A percentile compares a stretch with the other conserved stretches of the same genome.
Conservation (phyloP, 495 filamentous ascomycete genomes). For the Daldinia loculata region DNA sequence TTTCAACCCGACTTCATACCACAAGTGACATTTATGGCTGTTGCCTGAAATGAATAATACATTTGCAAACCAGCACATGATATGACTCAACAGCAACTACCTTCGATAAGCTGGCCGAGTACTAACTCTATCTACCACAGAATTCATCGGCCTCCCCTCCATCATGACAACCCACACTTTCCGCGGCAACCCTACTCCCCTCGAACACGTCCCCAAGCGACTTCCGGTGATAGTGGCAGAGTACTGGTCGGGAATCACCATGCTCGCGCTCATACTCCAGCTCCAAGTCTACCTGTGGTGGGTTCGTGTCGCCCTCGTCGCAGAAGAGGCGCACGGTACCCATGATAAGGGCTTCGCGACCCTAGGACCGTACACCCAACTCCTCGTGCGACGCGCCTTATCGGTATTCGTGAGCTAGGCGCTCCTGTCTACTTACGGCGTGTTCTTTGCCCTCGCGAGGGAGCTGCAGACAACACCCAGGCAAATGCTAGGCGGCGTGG, state of each 20-base stretch:
- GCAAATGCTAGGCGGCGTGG: neutral
- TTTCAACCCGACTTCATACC: neutral
- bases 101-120: neutral
- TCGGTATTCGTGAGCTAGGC: neutral
- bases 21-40: neutral
- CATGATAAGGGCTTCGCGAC: neutral
- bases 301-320: neutral
- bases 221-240: neutral
- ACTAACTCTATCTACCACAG: neutral
- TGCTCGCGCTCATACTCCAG: neutral
- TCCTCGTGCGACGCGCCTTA: neutral
- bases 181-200: neutral
- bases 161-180: neutral
- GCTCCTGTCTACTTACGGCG: no score
- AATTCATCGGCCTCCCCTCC: neutral
- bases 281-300: neutral
- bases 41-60: neutral
- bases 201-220: no score
- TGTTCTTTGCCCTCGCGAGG: no score
- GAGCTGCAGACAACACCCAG: no score
- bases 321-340: neutral
- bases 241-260: neutral
- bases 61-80: neutral
- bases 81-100: neutral
- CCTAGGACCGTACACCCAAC: neutral